Evolutionary conservation across 2,329 filamentous ascomycete genomes (phyloP), one percentile per base, ranked within the genome.

Genomic region (Tolypocladium amazonense): DNA sequence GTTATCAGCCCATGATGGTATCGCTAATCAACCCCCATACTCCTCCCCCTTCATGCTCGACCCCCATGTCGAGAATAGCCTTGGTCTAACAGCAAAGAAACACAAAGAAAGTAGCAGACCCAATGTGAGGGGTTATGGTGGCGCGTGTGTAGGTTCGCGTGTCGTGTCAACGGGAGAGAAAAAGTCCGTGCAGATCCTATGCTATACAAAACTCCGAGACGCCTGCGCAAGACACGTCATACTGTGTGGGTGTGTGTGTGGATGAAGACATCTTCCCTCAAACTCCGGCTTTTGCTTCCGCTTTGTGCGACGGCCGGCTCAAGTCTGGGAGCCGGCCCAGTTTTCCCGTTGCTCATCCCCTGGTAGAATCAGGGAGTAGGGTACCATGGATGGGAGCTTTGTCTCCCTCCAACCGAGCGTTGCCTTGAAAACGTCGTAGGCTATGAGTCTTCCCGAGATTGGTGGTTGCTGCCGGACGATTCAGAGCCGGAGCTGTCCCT

Each of bases 131-230:
- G 30, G 30, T 52, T 33, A 20, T 1, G 27, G 30, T 56, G 57
- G 30, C 41, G 41, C 43, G 30, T 47, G 23, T 56, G 37, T 43
- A 43, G 55, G 38, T 56, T 20, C 15, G 18, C 30, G 35, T 56
- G 50, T 56, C 53, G 23, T 56, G 30, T 30, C 18, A n/a, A 50
- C 30, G n/a, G n/a, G 52, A 56, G 54, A 43, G 57, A 58, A 30
- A 55, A 57, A 30, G 54, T 47, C 50, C 56, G 25, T 62, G 61
- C 61, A 56, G 56, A 60, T 65, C 61, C 64, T 62, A 64, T 65
- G 64, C 63, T 65, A 65, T 63, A 63, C 64, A 60, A 65, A 65
- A 66, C 62, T 59, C 65, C 65, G 18, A 60, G 39, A 62, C 64
- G 64, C 65, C 65, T 41, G 56, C 61, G 61, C 59, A 43, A 59